Evolutionary conservation across 2,329 filamentous ascomycete species (phyloP), one percentile per base, ranked within the genome.

Genomic region (Camillea tinctor): DNA sequence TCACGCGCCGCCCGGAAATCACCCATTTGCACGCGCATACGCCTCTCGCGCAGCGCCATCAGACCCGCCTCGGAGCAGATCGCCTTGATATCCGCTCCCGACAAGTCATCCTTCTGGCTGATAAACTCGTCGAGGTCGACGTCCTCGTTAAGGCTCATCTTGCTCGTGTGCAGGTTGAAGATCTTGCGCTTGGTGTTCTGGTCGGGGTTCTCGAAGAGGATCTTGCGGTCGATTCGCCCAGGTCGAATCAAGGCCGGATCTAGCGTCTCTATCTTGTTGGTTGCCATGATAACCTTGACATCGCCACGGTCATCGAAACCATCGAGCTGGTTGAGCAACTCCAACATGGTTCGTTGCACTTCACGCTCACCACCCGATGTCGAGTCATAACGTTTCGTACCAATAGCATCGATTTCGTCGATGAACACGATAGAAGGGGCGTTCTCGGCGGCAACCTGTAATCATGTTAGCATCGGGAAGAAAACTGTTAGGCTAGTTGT

Each of bases 101-200:
- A 96, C 7, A 99, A 83, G 71, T 99, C 96, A 71, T 99, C 95
- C 84, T 99, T 99, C 76, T 98, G 94, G 65, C 88, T 93, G 75
- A 99, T 97, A 73, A 99, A 98, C 78, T 99, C 95, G 70, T 99
- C 95, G 52, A 99, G 83, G 64, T 99, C 96, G n/a, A 99, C 95
- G 68, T 99, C 96, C 63, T 94, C 90, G 69, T 92, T 92, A 49
- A 99, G 84, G 56, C 88, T 97, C 95, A 99, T 99, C 85, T 99
- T 99, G 74, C 91, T 96, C 2, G 95, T 99, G 79, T 99, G 95
- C 6, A 99, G 86, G 15, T 90, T 93, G 79, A 99, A 99, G 74
- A 99, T 99, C 88, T 99, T 99, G 83, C 94, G 86, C 79, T 89
- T 89, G 60, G 95, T 99, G 78, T 94, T 93, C 83, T 97, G 89